A percentile compares a stretch with the other conserved stretches of the same genome.
Conservation (phyloP, 345 rosid genomes). For the Brassica rapa region DNA sequence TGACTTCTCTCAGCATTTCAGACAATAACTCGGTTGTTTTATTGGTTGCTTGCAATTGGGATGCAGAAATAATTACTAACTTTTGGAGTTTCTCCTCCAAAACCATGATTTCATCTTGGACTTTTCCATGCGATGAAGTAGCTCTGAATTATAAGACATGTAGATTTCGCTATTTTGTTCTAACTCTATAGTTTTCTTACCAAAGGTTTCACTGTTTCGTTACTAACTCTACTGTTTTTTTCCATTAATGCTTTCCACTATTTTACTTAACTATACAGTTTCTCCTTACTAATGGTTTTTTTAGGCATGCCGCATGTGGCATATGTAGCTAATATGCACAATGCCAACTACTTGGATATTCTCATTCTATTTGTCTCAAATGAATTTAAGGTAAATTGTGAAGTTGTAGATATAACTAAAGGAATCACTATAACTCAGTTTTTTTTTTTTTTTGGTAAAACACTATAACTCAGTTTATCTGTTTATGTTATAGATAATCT, state of each 20-base stretch:
- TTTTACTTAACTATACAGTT: background rate
- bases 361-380: too few relatives aligned
- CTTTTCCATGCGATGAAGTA: background rate
- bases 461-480: too few relatives aligned
- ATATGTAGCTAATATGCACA: too few relatives aligned
- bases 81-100: background rate
- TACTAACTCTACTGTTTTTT: background rate
- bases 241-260: too few relatives aligned
- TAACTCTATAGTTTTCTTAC: background rate
- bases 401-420: too few relatives aligned
- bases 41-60: background rate
- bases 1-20: background rate
- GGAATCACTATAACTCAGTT: too few relatives aligned
- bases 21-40: background rate
- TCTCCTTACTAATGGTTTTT: background rate
- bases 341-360: too few relatives aligned
- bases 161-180: background rate
- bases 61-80: background rate
- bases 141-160: background rate
- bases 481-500: too few relatives aligned
- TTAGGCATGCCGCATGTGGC: too few relatives aligned
- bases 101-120: background rate
- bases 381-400: too few relatives aligned
- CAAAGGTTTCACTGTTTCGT: background rate
- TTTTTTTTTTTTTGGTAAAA: too few relatives aligned